These are phyloP conservation scores for Nemania serpens DNA, from an alignment of 2,329 filamentous ascomycete species.

Conservation along the genomic window DNA sequence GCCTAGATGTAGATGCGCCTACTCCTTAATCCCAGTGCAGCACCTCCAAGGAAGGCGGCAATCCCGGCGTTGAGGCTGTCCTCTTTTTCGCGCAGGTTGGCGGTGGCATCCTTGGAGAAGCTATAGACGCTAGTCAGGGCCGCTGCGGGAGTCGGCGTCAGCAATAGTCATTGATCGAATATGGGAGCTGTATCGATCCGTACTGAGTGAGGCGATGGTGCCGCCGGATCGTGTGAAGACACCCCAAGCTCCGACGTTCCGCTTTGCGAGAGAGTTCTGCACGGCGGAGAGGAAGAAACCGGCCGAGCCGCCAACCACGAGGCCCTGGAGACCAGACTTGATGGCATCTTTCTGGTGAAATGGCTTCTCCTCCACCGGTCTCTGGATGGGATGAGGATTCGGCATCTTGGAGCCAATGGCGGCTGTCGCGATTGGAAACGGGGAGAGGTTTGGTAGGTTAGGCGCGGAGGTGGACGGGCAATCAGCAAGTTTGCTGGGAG, in stretches of 20 bases:
- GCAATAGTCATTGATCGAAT: constrained; percentile 7
- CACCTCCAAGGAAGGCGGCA: constrained; percentile 77
- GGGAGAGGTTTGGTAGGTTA: constrained; percentile 7
- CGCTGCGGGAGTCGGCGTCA: constrained; percentile 52
- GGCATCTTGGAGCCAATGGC: constrained; percentile 41
- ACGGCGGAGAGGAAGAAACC: constrained; percentile 77
- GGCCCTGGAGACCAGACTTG: constrained; percentile 66
- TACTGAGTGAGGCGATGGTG: constrained; percentile 67
- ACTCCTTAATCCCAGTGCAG: constrained; percentile 75
- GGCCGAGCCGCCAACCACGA: constrained; percentile 65
- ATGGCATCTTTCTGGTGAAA: constrained; percentile 80
- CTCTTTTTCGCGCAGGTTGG: constrained; percentile 85
- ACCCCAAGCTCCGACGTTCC: constrained; percentile 79
- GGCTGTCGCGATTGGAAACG: constrained; percentile 28
- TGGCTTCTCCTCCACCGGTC: constrained; percentile 45
- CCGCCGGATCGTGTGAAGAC: constrained; percentile 80
- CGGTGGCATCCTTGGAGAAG: constrained; percentile 75
- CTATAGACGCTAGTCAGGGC: constrained; percentile 75
- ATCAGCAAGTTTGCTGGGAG: not conserved
- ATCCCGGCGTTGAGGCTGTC: constrained; percentile 76
- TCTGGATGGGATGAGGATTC: constrained; percentile 38
- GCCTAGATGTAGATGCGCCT: constrained; percentile 34
- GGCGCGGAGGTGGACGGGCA: not conserved
- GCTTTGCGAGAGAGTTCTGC: constrained; percentile 83
- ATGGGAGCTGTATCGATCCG: constrained; percentile 13